Evolutionary conservation across 495 filamentous ascomycete genomes (phyloP), one percentile per base, ranked within the genome.

Genomic region (Hyaloscypha variabilis): DNA sequence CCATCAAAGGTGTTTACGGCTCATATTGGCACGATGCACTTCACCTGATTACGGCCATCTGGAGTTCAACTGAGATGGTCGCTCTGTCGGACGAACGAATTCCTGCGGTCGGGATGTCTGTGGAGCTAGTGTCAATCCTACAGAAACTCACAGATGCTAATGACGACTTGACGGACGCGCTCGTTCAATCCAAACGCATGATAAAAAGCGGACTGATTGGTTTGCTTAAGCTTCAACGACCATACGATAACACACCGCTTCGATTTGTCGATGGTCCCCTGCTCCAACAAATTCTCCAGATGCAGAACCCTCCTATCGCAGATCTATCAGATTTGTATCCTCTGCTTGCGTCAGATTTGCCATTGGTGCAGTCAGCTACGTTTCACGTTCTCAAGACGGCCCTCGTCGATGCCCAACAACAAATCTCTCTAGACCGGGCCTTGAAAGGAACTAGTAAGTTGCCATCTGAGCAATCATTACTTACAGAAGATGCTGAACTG

Each of bases 121-220:
- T 97, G 61, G 89, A 88, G 71, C 82, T 99, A 0, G 87, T 90
- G 62, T 62, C 55, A 3, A 64, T 66, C 1, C 46, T 71, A 13
- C 52, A 46, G 26, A 65, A 60, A 13, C 21, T 68, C 10, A 30
- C 79, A 29, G 89, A 91, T 6, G 77, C 87, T 23, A 97, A 97
- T 71, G 94, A 97, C 72, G 94, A 98, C 73, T 83, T 96, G 3
- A 76, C 86, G 10, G 94, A 99, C 67, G 85, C 85, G 4, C 87
- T 92, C 78, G 77, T 78, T 26, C 81, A 85, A 26, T 80, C 77
- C 17, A 77, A 80, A 21, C 67, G 74, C 13, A 70, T 72, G 0
- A 77, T 88, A 3, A 83, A 84, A 25, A 75, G 78, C 50, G 83
- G 79, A 8, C 71, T 97, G 14, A 77, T 93, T 14, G 80, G 79